These are phyloP conservation scores for Picea sitchensis DNA, from an alignment of 75 land plant species.

Conservation along the genomic window DNA sequence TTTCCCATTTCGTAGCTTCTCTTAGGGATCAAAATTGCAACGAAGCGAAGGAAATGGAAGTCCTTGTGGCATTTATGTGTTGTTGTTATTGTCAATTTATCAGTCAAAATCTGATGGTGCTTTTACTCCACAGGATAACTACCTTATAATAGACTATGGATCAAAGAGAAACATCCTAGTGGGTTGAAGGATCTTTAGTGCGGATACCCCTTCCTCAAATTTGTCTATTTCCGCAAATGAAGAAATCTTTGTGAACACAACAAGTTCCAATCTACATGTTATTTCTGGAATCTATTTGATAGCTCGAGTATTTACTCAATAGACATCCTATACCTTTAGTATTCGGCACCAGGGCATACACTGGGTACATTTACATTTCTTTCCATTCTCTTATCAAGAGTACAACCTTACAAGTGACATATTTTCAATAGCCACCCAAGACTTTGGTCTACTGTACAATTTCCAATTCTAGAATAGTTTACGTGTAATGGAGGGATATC, in stretches of 20 bases:
- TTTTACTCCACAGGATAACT: slow-evolving; percentile 48
- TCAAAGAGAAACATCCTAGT: slow-evolving; percentile 19
- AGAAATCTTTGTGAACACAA: slow-evolving; percentile 7
- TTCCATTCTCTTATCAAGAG: slow-evolving; percentile 33
- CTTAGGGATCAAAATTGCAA: slow-evolving; percentile 6
- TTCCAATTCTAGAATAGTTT: background rate
- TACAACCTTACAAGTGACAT: slow-evolving; percentile 32
- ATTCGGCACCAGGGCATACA: slow-evolving; percentile 54
- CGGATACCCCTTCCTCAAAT: slow-evolving; percentile 15
- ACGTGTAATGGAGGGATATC: slow-evolving; percentile 57
- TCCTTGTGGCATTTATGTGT: background rate
- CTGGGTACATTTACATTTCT: slow-evolving; percentile 77
- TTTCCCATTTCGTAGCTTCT: slow-evolving; percentile 6
- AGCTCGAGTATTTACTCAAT: slow-evolving; percentile 49
- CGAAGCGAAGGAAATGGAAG: background rate
- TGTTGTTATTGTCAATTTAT: background rate
- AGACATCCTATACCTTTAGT: slow-evolving; percentile 47
- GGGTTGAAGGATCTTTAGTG: slow-evolving; percentile 56
- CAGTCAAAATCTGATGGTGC: background rate
- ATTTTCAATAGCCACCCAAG: slow-evolving; percentile 57
- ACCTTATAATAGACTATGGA: slow-evolving; percentile 84
- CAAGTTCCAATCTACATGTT: background rate
- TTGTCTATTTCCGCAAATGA: slow-evolving; percentile 11
- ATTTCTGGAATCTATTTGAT: slow-evolving; percentile 20
- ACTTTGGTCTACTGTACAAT: slow-evolving; percentile 51